A percentile compares a stretch with the other conserved stretches of the same genome.
Conservation (phyloP, 331 rosid species). For the Rhamnella rubrinervis region DNA sequence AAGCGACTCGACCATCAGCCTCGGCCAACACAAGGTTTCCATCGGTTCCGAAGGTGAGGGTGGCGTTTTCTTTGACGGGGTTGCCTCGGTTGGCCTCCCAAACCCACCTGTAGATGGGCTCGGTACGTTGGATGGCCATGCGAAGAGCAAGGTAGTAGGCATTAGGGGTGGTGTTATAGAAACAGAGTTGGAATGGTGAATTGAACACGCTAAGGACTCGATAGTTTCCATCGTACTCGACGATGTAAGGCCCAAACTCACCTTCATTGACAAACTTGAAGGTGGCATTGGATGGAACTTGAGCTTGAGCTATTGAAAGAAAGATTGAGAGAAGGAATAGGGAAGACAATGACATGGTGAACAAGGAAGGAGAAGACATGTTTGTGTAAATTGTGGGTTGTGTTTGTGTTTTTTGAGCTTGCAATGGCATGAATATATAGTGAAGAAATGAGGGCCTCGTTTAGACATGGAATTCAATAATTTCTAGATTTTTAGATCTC, state of each 20-base stretch:
- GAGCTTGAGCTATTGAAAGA: conserved; percentile 29
- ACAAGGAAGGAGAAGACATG: conserved; percentile 23
- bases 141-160: conserved; percentile 33
- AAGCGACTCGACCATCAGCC: conserved; percentile 27
- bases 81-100: conserved; percentile 43
- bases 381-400: neutral
- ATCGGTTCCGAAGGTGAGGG: conserved; percentile 21
- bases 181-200: conserved; percentile 40
- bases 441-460: no score
- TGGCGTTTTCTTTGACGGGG: conserved; percentile 35
- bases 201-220: conserved; percentile 27
- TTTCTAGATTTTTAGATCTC: neutral
- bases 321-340: conserved; percentile 25
- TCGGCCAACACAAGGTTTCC: conserved; percentile 43
- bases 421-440: no score
- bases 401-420: no score
- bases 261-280: conserved; percentile 46
- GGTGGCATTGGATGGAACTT: conserved; percentile 50
- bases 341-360: conserved; percentile 24
- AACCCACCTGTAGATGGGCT: conserved; percentile 29
- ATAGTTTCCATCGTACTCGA: conserved; percentile 49
- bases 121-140: conserved; percentile 26
- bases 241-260: conserved; percentile 44
- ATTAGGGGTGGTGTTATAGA: conserved; percentile 40
- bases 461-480: no score